These are phyloP conservation scores for Volutella citrinella DNA, from an alignment of 2,329 filamentous ascomycete species.

Conservation along the genomic window DNA sequence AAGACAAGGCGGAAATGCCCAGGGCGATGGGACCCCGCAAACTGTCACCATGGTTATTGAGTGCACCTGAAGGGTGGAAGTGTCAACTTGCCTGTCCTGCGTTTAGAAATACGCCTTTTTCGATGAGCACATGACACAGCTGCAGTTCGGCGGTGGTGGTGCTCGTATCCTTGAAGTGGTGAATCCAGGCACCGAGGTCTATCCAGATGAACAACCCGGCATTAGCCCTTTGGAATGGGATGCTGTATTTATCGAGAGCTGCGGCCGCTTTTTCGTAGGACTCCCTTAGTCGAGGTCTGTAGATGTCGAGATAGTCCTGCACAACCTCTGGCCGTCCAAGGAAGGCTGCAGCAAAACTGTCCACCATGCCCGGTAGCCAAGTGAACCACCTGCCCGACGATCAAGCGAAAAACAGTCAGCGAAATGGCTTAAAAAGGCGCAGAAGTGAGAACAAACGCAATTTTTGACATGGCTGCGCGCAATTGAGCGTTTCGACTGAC, in stretches of 20 bases:
- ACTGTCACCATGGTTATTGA: neutral
- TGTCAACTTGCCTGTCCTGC: neutral
- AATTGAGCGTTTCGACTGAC: neutral
- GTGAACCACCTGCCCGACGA: conserved; percentile 1
- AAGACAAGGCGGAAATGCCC: neutral
- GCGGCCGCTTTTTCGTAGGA: neutral
- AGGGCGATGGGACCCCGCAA: neutral
- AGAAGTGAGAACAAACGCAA: no score
- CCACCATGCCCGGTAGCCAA: neutral
- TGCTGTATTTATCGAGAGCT: neutral
- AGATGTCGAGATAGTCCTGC: neutral
- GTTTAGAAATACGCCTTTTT: neutral
- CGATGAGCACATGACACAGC: neutral
- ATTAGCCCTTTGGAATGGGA: neutral
- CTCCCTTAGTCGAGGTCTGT: neutral
- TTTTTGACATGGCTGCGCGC: neutral
- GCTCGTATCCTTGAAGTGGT: neutral
- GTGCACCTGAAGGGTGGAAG: neutral
- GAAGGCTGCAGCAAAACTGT: neutral
- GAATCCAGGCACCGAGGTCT: neutral
- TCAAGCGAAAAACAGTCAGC: neutral
- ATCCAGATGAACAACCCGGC: neutral
- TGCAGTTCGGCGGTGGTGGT: neutral
- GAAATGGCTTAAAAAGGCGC: neutral
- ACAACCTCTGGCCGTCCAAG: neutral